Conservation (phyloP, 495 filamentous ascomycete species). For the Acidomyces sp. region DNA sequence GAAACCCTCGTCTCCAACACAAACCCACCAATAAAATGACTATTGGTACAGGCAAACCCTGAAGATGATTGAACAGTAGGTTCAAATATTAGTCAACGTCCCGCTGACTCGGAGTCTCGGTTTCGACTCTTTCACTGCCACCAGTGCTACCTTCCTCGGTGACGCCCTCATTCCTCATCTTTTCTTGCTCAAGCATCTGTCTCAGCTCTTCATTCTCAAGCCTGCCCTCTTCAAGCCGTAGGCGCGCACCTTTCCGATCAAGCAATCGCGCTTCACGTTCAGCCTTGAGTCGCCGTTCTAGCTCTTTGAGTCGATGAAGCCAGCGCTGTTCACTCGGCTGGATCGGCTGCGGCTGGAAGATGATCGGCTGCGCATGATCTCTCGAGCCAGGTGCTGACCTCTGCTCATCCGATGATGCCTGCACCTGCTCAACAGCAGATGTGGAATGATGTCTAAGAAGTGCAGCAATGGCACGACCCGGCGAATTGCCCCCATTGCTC, state of each 20-base stretch:
- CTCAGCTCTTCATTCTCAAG: slow-evolving; percentile 63
- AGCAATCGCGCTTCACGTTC: slow-evolving; percentile 78
- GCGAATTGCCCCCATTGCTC: slow-evolving; percentile 3
- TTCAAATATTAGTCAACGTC: background rate
- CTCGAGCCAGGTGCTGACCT: slow-evolving; percentile 12
- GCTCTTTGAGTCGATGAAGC: slow-evolving; percentile 69
- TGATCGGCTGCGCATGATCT: slow-evolving; percentile 21
- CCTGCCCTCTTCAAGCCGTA: slow-evolving; percentile 71
- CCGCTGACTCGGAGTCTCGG: background rate
- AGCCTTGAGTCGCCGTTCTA: slow-evolving; percentile 78
- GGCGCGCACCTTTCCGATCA: slow-evolving; percentile 69
- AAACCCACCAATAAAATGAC: no score
- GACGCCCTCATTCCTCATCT: slow-evolving; percentile 31
- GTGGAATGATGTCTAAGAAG: slow-evolving; percentile 39
- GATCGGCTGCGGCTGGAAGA: slow-evolving; percentile 18
- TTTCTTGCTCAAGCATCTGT: slow-evolving; percentile 54
- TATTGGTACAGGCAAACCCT: no score
- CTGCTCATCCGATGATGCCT: slow-evolving; percentile 7
- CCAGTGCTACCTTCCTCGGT: slow-evolving; percentile 6
- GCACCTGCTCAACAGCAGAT: slow-evolving; percentile 31
- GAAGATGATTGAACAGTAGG: background rate
- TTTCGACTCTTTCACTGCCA: slow-evolving; percentile 2
- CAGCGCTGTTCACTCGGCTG: slow-evolving; percentile 53
- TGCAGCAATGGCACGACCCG: slow-evolving; percentile 25
- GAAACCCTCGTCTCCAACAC: no score